A percentile compares a stretch with the other conserved stretches of the same genome.
Conservation (phyloP, 495 filamentous ascomycete species). For the Aspergillus biplanus region DNA sequence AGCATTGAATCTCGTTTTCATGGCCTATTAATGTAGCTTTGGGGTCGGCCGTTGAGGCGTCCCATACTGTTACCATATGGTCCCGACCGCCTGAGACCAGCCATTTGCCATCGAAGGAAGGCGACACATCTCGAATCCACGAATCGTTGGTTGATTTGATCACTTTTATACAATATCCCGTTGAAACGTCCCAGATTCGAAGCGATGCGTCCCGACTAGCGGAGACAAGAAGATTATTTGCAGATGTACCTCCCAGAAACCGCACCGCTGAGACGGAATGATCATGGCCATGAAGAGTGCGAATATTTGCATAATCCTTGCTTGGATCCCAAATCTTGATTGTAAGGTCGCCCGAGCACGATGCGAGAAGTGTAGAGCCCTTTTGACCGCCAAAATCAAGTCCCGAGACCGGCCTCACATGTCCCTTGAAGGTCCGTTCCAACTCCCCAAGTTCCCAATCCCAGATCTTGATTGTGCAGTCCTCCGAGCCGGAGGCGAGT, state of each 20-base stretch:
- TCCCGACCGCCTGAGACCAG: slow-evolving; percentile 83
- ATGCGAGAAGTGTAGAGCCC: slow-evolving; percentile 83
- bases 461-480: slow-evolving; percentile 95
- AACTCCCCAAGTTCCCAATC: slow-evolving; percentile 96
- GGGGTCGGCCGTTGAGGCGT: slow-evolving; percentile 65
- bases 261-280: slow-evolving; percentile 86
- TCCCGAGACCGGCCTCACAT: slow-evolving; percentile 87
- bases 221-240: slow-evolving; percentile 79
- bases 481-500: slow-evolving; percentile 90
- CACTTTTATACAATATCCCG: slow-evolving; percentile 87
- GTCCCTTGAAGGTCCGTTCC: slow-evolving; percentile 89
- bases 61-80: slow-evolving; percentile 82
- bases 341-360: slow-evolving; percentile 86
- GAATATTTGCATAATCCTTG: slow-evolving; percentile 94
- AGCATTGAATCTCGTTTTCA: slow-evolving; percentile 88
- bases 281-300: slow-evolving; percentile 91
- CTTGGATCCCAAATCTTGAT: slow-evolving; percentile 97
- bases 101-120: slow-evolving; percentile 80
- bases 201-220: slow-evolving; percentile 80
- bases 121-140: slow-evolving; percentile 86
- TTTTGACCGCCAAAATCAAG: slow-evolving; percentile 91
- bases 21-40: slow-evolving; percentile 85
- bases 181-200: slow-evolving; percentile 85
- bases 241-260: slow-evolving; percentile 70
- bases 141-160: slow-evolving; percentile 73